These are phyloP conservation scores for Allantophomopsis cytisporea DNA, from an alignment of 2,329 filamentous ascomycete genomes.

Conservation along the genomic window DNA sequence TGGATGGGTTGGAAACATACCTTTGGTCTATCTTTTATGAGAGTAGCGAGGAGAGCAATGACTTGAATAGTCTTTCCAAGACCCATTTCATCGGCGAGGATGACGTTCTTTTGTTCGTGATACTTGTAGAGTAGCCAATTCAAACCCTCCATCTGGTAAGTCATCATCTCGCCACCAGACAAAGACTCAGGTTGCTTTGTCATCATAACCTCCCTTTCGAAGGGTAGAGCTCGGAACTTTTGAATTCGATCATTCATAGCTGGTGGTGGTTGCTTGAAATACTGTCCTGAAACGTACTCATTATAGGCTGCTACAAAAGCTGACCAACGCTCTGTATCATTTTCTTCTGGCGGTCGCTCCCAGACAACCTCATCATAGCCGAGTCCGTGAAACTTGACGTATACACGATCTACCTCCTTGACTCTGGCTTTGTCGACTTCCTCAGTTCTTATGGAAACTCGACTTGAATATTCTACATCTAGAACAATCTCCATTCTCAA, in stretches of 20 bases:
- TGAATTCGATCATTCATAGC: constrained; percentile 55
- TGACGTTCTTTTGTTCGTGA: constrained; percentile 68
- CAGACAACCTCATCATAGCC: constrained; percentile 84
- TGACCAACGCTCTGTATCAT: constrained; percentile 53
- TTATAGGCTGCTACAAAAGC: constrained; percentile 76
- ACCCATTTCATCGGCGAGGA: constrained; percentile 96
- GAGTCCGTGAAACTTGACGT: constrained; percentile 87
- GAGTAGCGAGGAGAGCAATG: constrained; percentile 63
- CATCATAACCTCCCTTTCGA: constrained; percentile 52
- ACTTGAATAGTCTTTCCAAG: constrained; percentile 95
- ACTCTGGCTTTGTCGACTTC: constrained; percentile 60
- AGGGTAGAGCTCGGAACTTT: constrained; percentile 51
- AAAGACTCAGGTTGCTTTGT: constrained; percentile 61
- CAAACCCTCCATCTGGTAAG: constrained; percentile 82
- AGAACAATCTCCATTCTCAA: constrained; percentile 83
- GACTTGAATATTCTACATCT: constrained; percentile 55
- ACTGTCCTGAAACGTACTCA: constrained; percentile 70
- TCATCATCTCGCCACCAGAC: constrained; percentile 73
- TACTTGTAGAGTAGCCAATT: constrained; percentile 95
- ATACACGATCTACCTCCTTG: constrained; percentile 56
- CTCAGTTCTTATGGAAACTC: constrained; percentile 37
- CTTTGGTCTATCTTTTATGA: constrained; percentile 49
- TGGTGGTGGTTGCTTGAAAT: constrained; percentile 44
- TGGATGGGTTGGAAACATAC: constrained; percentile 6
- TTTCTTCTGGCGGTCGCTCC: constrained; percentile 62